Base-by-base conservation (phyloP, 2,329 filamentous ascomycete species). In the Thelonectria blattea region DNA sequence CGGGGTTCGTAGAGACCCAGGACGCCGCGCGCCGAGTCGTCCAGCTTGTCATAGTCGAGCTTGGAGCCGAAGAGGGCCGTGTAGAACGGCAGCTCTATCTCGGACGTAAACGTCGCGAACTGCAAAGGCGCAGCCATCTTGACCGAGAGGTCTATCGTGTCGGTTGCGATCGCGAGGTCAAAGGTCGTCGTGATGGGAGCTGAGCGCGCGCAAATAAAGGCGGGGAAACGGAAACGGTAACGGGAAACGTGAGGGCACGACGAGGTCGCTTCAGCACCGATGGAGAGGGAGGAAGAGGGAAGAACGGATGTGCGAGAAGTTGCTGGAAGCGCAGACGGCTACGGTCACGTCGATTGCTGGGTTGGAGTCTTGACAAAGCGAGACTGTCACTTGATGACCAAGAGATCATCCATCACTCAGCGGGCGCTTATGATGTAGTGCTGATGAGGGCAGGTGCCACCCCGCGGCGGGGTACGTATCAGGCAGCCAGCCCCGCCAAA, bases 11-110 rank as follows among this genome's bases (percentile, higher is more conserved):
- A 99, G 45, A 97, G 79, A 4, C 95, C 95, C 30, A 96, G 83
- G 3, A 98, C 85, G 61, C 90, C 89, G 46, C 94, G 91, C 22
- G 93, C 91, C 10, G 93, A 96, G 76, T 96, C 94, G 79, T 97
- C 91, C 52, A 99, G 91, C 79, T 93, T 97, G 80, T 97, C 95
- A 84, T 96, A 90, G 75, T 98, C 93, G 74, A 99, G 92, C 79
- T 99, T 99, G 67, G 90, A 91, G 6, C 90, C 88, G 61, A 96
- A 95, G n/a, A 99, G 86, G 5, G 92, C 89, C 47, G 91, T 90
- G 75, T 97, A 99, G 78, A 99, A 99, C 46, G 93, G 92, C 45
- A 98, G 84, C 75, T 99, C 95, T 73, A 98, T 93, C 78, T 97
- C 92, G 50, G 94, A 97, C 42, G 89, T 87, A 82, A 97, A 98